These are phyloP conservation scores for Fusarium musae DNA, from an alignment of 2,329 filamentous ascomycete species.

Conservation along the genomic window DNA sequence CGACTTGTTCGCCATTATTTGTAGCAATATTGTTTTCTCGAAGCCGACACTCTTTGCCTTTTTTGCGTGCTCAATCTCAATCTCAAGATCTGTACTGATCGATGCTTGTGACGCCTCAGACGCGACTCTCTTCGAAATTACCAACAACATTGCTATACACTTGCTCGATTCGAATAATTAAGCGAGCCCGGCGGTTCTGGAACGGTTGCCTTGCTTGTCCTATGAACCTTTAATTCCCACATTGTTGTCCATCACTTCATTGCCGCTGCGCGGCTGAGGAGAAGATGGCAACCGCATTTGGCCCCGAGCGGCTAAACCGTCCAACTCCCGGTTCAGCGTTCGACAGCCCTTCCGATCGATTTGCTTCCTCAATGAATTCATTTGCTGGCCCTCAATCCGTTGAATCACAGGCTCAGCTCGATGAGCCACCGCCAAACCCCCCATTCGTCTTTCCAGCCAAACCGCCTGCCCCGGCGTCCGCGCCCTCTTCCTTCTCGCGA, in stretches of 20 bases:
- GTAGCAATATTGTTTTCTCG: slow-evolving; percentile 14
- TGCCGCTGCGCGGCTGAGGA: slow-evolving; percentile 62
- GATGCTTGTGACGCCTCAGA: slow-evolving; percentile 31
- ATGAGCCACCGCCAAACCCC: slow-evolving; percentile 66
- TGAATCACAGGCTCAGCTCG: slow-evolving; percentile 18
- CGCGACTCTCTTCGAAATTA: slow-evolving; percentile 18
- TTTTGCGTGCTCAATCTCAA: slow-evolving; percentile 12
- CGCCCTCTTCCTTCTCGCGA: slow-evolving; percentile 60
- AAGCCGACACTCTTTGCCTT: slow-evolving; percentile 18
- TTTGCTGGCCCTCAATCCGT: slow-evolving; percentile 30
- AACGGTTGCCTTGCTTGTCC: slow-evolving; percentile 33
- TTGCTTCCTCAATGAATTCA: slow-evolving; percentile 35
- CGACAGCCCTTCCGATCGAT: slow-evolving; percentile 41
- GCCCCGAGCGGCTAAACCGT: slow-evolving; percentile 50
- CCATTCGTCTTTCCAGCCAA: slow-evolving; percentile 71
- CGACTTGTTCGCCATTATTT: slow-evolving; percentile 8
- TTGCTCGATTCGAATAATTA: slow-evolving; percentile 12
- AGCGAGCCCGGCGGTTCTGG: slow-evolving; percentile 16
- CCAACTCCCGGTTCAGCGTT: slow-evolving; percentile 43
- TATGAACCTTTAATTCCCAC: slow-evolving; percentile 53
- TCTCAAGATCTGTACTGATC: slow-evolving; percentile 37
- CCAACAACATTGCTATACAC: slow-evolving; percentile 2
- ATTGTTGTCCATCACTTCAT: slow-evolving; percentile 56
- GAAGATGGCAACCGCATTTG: slow-evolving; percentile 57
- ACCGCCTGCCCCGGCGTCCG: slow-evolving; percentile 57